These are phyloP conservation scores for Stemphylium vesicarium DNA, from an alignment of 2,329 filamentous ascomycete genomes.

Conservation along the genomic window DNA sequence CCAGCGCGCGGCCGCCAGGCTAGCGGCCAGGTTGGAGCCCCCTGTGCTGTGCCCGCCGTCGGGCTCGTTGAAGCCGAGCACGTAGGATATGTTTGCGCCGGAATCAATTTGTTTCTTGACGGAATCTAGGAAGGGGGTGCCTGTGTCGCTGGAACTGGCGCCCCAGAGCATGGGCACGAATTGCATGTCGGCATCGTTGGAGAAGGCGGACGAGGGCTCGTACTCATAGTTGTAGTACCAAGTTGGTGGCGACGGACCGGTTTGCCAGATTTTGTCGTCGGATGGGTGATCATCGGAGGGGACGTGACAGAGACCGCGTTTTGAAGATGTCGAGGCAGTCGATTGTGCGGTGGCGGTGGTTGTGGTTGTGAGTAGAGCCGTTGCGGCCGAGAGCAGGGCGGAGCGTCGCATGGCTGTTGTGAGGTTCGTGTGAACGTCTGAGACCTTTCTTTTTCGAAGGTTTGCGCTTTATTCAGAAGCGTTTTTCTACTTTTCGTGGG, in stretches of 20 bases:
- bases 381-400: conserved; percentile 3
- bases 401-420: conserved; percentile 8
- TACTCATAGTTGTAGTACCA: conserved; percentile 87
- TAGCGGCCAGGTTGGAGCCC: conserved; percentile 67
- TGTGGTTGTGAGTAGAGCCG: conserved; percentile 5
- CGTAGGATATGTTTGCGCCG: conserved; percentile 67
- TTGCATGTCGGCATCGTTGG: conserved; percentile 58
- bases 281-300: conserved; percentile 60
- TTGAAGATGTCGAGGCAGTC: conserved; percentile 57
- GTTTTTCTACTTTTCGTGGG: background rate
- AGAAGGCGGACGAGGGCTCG: conserved; percentile 62
- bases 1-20: conserved; percentile 71
- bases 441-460: no score
- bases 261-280: conserved; percentile 73
- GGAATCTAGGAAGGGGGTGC: conserved; percentile 65
- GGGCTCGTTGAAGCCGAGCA: conserved; percentile 82
- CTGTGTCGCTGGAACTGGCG: conserved; percentile 49
- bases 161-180: conserved; percentile 87
- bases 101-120: conserved; percentile 62
- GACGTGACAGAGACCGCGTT: conserved; percentile 77
- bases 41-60: conserved; percentile 64
- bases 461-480: no score
- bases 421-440: background rate
- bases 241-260: conserved; percentile 63
- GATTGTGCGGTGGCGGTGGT: conserved; percentile 29